Conservation (phyloP, 164 flowering plant species). For the Houttuynia cordata region DNA sequence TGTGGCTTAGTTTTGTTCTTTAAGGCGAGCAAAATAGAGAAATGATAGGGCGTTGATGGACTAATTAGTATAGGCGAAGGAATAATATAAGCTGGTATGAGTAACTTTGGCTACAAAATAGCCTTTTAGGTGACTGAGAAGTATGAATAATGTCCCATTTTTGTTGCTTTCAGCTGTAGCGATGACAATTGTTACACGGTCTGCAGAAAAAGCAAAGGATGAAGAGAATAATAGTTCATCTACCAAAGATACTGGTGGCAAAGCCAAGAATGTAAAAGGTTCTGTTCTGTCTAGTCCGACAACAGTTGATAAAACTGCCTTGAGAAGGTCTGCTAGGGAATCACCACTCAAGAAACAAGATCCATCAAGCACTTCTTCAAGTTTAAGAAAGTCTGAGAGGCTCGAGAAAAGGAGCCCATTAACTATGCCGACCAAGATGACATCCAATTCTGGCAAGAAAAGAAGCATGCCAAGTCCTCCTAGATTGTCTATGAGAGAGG, state of each 20-base stretch:
- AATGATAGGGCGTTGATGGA: too few species aligned
- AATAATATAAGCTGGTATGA: too few species aligned
- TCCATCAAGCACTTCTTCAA: conserved; percentile 12
- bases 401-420: conserved; percentile 21
- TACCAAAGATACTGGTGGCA: conserved; percentile 9
- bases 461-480: conserved; percentile 24
- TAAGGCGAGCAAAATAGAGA: too few species aligned
- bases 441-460: conserved; percentile 29
- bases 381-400: conserved; percentile 33
- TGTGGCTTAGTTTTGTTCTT: too few species aligned
- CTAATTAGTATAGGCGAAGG: too few species aligned
- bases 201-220: conserved; percentile 12
- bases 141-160: too few species aligned
- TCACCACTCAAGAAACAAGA: conserved; percentile 19
- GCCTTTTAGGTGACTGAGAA: too few species aligned
- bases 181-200: conserved; percentile 15
- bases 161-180: neutral
- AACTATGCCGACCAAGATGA: conserved; percentile 20
- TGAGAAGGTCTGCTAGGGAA: conserved; percentile 40
- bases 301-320: conserved; percentile 14
- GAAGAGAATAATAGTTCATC: conserved; percentile 9
- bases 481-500: conserved; percentile 39
- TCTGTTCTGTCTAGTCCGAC: conserved; percentile 11
- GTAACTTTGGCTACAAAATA: too few species aligned
- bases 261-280: conserved; percentile 4